Percentiles rank a stretch among this genome's conserved stretches.
Conservation (phyloP, 768 basidiomycete genomes). For the Rhodosporidiobolus sp. region DNA sequence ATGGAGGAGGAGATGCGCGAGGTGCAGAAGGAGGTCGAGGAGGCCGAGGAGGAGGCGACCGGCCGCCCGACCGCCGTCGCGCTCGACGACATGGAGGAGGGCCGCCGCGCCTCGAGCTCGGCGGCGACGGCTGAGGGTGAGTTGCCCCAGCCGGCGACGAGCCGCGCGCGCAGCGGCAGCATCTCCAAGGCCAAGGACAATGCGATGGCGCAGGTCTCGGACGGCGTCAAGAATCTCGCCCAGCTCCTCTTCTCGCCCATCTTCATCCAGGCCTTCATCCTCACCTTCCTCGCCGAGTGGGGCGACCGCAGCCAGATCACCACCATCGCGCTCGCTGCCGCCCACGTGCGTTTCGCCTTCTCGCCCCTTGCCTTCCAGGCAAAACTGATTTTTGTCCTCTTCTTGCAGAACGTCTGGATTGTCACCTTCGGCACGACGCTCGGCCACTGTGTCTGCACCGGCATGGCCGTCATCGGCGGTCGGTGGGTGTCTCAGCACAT, state of each 20-base stretch:
- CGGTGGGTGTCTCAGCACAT: constrained; percentile 89
- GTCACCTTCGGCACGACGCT: constrained; percentile 85
- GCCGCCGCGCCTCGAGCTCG: constrained; percentile 45
- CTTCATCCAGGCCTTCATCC: constrained; percentile 87
- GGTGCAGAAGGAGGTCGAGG: constrained; percentile 91
- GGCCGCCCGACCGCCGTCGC: constrained; percentile 46
- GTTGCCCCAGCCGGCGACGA: not conserved
- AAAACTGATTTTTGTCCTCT: constrained; percentile 14
- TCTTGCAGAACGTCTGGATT: constrained; percentile 76
- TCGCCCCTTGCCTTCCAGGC: not conserved
- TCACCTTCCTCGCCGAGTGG: constrained; percentile 99
- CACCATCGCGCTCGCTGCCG: constrained; percentile 90
- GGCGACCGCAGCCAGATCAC: constrained; percentile 96
- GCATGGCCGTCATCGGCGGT: constrained; percentile 87
- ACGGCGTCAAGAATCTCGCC: constrained; percentile 77
- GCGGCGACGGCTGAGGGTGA: not conserved
- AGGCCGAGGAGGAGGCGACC: constrained; percentile 56
- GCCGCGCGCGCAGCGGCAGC: constrained; percentile 2
- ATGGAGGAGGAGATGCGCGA: constrained; percentile 92
- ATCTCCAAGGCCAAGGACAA: constrained; percentile 34
- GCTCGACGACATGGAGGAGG: constrained; percentile 74
- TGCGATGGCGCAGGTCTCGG: constrained; percentile 47
- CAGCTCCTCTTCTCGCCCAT: constrained; percentile 82
- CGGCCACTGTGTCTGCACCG: constrained; percentile 83
- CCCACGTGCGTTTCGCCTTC: constrained; percentile 64